Conservation (phyloP, 1,284 basidiomycete genomes). For the Spongispora temasekensis region DNA sequence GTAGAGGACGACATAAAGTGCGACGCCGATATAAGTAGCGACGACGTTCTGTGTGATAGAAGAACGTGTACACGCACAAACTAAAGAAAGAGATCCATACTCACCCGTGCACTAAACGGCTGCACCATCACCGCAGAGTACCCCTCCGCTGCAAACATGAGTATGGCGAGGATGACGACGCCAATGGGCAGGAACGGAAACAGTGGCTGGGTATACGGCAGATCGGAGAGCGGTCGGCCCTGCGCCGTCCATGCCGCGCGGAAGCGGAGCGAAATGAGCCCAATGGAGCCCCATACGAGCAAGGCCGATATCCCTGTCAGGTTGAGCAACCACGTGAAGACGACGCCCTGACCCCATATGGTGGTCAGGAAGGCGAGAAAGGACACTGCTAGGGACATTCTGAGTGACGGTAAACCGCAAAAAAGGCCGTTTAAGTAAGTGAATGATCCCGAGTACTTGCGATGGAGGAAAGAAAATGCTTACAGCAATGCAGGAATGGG, state of each 20-base stretch:
- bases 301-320: conserved; percentile 70
- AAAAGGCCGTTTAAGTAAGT: too few species aligned
- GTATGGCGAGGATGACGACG: conserved; percentile 44
- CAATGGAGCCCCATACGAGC: conserved; percentile 64
- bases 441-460: background rate
- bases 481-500: conserved; percentile 56
- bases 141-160: conserved; percentile 54
- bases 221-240: conserved; percentile 41
- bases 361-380: conserved; percentile 55
- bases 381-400: conserved; percentile 45
- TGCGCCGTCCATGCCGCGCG: conserved; percentile 46
- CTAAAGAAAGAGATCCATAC: conserved; percentile 3
- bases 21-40: conserved; percentile 44
- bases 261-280: conserved; percentile 53
- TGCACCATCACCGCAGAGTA: conserved; percentile 42
- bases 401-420: conserved; percentile 17
- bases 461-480: conserved; percentile 20
- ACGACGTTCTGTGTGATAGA: conserved; percentile 38
- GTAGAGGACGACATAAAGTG: conserved; percentile 39
- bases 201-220: conserved; percentile 50
- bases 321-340: conserved; percentile 64
- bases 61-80: background rate
- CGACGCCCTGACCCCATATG: conserved; percentile 55
- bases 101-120: conserved; percentile 38
- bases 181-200: conserved; percentile 48